These are phyloP conservation scores for Oryza longistaminata DNA, from an alignment of 176 grass and related monocot genomes.

Conservation along the genomic window DNA sequence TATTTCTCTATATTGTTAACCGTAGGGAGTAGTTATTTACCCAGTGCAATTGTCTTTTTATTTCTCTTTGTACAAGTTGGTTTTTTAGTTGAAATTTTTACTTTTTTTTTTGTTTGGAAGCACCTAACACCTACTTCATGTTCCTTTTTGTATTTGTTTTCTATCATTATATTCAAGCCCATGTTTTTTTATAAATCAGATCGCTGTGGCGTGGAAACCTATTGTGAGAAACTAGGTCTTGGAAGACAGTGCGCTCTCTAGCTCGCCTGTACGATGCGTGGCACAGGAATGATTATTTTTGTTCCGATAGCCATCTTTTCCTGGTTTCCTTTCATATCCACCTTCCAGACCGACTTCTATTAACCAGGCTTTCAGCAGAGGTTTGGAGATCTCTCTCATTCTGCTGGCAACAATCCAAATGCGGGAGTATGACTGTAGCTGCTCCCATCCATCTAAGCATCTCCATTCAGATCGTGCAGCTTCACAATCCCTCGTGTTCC, in stretches of 20 bases:
- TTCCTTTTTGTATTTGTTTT: not conserved
- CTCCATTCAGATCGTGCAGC: not conserved
- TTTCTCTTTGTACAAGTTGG: not conserved
- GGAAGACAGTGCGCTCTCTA: slow-evolving; percentile 64
- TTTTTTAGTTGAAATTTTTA: not conserved
- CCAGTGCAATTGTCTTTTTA: not conserved
- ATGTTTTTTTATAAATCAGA: slow-evolving; percentile 37
- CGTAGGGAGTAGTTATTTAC: not conserved
- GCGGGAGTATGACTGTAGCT: slow-evolving; percentile 45
- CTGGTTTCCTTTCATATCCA: slow-evolving; percentile 85
- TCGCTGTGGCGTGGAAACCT: slow-evolving; percentile 78
- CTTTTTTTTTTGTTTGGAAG: not conserved
- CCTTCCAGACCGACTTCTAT: slow-evolving; percentile 95
- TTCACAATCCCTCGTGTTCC: not conserved
- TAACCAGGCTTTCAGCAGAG: slow-evolving; percentile 95
- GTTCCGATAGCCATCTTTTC: slow-evolving; percentile 69
- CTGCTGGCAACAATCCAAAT: slow-evolving; percentile 90
- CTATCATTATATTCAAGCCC: not conserved
- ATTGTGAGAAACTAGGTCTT: slow-evolving; percentile 59
- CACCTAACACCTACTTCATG: not conserved
- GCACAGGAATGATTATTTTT: slow-evolving; percentile 73
- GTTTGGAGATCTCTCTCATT: slow-evolving; percentile 95
- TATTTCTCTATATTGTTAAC: not conserved
- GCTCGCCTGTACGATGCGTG: slow-evolving; percentile 76
- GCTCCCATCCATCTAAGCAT: not conserved